A percentile compares a stretch with the other conserved stretches of the same genome.
Conservation (phyloP, 2,329 filamentous ascomycete genomes). For the Pyrenophora teres region DNA sequence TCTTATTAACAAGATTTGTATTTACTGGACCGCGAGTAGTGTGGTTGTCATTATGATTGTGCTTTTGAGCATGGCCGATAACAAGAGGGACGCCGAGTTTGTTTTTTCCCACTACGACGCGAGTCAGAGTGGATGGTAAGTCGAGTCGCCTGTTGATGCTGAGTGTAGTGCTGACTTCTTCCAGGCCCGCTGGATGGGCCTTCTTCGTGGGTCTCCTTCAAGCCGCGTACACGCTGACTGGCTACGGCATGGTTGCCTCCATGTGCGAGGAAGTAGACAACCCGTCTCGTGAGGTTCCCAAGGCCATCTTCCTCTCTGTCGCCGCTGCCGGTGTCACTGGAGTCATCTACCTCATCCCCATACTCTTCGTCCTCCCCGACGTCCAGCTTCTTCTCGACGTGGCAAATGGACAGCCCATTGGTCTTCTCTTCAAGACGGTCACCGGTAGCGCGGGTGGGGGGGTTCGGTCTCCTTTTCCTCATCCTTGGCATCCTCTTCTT, state of each 20-base stretch:
- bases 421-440: constrained; percentile 73
- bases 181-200: constrained; percentile 67
- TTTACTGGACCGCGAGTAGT: constrained; percentile 70
- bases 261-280: constrained; percentile 76
- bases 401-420: constrained; percentile 75
- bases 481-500: constrained; percentile 79
- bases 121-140: constrained; percentile 65
- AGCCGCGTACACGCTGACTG: constrained; percentile 65
- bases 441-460: constrained; percentile 72
- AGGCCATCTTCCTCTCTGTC: constrained; percentile 72
- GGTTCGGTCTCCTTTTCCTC: constrained; percentile 75
- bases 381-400: constrained; percentile 66
- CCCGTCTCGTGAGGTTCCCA: constrained; percentile 70
- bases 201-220: constrained; percentile 74
- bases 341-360: constrained; percentile 70
- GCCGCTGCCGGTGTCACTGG: constrained; percentile 69
- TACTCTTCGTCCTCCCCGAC: constrained; percentile 76
- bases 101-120: constrained; percentile 73
- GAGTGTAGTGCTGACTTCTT: neutral
- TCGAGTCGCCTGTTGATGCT: neutral
- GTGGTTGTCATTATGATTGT: constrained; percentile 72
- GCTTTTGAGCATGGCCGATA: constrained; percentile 64
- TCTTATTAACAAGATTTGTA: constrained; percentile 73
- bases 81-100: constrained; percentile 63
- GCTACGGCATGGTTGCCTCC: constrained; percentile 72